Base-by-base conservation (phyloP, 192 early-diverging fungal species). In the Lunasporangiospora selenospora region DNA sequence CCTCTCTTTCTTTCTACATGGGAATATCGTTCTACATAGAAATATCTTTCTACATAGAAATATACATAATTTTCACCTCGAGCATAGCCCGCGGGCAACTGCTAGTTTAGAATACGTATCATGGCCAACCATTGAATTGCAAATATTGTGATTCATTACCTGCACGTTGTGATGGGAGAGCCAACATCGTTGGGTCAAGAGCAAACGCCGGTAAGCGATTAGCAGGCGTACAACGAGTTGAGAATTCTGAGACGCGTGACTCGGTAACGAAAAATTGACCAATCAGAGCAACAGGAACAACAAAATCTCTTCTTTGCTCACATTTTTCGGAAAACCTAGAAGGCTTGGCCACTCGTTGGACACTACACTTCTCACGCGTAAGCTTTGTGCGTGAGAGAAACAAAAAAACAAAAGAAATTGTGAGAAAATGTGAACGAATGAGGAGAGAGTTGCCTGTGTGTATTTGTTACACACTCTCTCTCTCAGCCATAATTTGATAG, bases 331-430 rank as follows among this genome's bases (percentile, higher is more conserved):
- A 50, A 16, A 50, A 50, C 48, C 48, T 4, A 50, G 48, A 50
- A 50, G 48, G 48, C 33, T 27, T 50, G 48, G 48, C 16, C 48
- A 50, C 48, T 50, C 48, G 48, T 33, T 32, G 26, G 29, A n/a
- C n/a, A n/a, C n/a, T n/a, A 50, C 48, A 50, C 33, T 50, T 50
- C 48, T 50, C 48, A 50, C 48, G 30, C 26, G 48, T 18, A 50
- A 31, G 30, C 30, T n/a, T 16, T 2, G 29, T 29, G 30, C 11
- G 30, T 29, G 27, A 32, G 30, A 32, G 30, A 50, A 32, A 50
- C 16, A 50, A 3, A n/a, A 50, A 36, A 50, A 50, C 30, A 50
- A 50, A 50, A 32, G 48, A 50, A 16, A n/a, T 50, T 50, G 32
- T 50, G 48, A 50, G 48, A 50, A 50, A 29, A 31, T 33, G 48